phyloP scores from a whole-genome alignment of 2,329 filamentous ascomycete species.

The Mycocentrospora acerina region DNA sequence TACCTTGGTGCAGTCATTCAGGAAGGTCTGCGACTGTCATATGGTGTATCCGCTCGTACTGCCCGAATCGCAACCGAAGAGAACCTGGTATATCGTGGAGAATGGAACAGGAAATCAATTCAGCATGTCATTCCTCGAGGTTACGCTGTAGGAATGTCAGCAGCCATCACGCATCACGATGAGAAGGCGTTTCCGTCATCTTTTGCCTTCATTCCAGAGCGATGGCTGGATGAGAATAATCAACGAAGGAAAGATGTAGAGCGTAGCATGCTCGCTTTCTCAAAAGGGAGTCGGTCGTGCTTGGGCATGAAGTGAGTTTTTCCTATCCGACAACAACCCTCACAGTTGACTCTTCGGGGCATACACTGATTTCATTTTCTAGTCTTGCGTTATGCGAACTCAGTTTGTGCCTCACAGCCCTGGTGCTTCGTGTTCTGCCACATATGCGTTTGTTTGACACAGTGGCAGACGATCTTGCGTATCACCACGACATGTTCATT shows the following conservation, averaged over 20 bases:
- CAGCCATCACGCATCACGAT: constrained; percentile 26
- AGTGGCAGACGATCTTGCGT: constrained; percentile 20
- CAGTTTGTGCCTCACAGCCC: constrained; percentile 20
- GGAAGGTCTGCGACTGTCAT: constrained; percentile 33
- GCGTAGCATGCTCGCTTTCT: constrained; percentile 31
- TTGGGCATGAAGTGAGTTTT: constrained; percentile 37
- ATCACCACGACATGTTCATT: constrained; percentile 31
- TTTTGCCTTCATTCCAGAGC: constrained; percentile 28
- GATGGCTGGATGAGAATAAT: constrained; percentile 32
- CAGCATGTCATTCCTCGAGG: constrained; percentile 24
- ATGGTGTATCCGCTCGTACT: constrained; percentile 28
- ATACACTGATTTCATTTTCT: not conserved
- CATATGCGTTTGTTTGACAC: constrained; percentile 26
- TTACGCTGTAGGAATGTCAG: constrained; percentile 29
- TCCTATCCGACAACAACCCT: too few relatives aligned
- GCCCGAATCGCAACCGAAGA: constrained; percentile 27
- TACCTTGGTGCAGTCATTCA: constrained; percentile 36
- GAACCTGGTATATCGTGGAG: constrained; percentile 23
- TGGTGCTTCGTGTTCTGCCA: constrained; percentile 24
- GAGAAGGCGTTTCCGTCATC: constrained; percentile 28
- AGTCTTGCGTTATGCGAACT: constrained; percentile 28
- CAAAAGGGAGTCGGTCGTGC: constrained; percentile 34
- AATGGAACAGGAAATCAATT: constrained; percentile 24
- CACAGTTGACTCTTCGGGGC: not conserved
- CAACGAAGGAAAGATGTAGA: constrained; percentile 27